Evolutionary conservation across 2,329 filamentous ascomycete species (phyloP).

Genomic region (Dothideomycetes sp.): DNA sequence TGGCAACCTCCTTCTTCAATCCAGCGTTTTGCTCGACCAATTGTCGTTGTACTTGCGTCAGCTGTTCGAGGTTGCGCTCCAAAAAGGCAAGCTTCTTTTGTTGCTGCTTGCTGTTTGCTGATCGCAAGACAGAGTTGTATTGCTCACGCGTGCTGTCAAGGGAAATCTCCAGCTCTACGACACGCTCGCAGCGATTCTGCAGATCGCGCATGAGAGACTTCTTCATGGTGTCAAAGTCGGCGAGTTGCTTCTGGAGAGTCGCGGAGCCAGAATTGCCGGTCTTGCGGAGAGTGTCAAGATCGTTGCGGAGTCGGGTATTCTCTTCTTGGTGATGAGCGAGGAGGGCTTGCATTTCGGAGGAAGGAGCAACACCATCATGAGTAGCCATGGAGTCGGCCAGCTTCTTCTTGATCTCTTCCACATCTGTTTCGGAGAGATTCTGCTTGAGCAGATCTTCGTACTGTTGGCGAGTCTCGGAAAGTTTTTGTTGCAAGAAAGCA

Average conservation of each 20-base stretch:
- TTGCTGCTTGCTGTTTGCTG: constrained; percentile 94
- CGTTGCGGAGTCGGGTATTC: constrained; percentile 66
- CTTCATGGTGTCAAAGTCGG: constrained; percentile 99
- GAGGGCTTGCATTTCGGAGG: constrained; percentile 65
- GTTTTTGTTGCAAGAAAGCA: constrained; percentile 62
- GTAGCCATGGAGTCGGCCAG: constrained; percentile 67
- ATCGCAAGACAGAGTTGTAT: constrained; percentile 95
- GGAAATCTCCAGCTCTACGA: constrained; percentile 95
- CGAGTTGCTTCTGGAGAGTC: constrained; percentile 93
- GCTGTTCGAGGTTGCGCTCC: constrained; percentile 93
- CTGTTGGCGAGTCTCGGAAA: constrained; percentile 64
- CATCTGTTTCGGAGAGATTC: constrained; percentile 67
- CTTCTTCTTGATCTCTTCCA: constrained; percentile 71
- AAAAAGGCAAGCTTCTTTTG: constrained; percentile 99
- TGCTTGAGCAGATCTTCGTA: constrained; percentile 74
- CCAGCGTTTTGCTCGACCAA: constrained; percentile 95
- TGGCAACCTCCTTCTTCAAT: constrained; percentile 98
- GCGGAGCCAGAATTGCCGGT: constrained; percentile 57
- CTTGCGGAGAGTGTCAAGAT: constrained; percentile 75
- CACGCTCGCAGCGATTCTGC: constrained; percentile 91
- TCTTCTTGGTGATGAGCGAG: constrained; percentile 69
- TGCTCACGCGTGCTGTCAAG: constrained; percentile 96
- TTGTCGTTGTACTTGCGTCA: constrained; percentile 94
- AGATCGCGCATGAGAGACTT: constrained; percentile 98
- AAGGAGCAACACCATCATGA: constrained; percentile 49